Conservation (phyloP, 2,329 filamentous ascomycete species). For the Colletotrichum aenigma region DNA sequence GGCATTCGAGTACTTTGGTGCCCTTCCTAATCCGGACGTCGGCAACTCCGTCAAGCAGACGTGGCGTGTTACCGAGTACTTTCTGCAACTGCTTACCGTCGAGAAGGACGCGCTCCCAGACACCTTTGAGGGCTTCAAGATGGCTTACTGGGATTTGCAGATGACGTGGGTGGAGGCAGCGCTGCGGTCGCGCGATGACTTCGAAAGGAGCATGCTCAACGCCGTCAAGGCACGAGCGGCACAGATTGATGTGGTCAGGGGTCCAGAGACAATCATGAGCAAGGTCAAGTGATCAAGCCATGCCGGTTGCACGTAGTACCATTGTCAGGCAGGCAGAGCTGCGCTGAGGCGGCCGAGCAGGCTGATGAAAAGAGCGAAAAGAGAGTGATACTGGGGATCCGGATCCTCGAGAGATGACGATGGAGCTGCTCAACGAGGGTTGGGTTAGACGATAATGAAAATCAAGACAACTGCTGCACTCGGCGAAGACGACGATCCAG, state of each 20-base stretch:
- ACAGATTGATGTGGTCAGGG: constrained; percentile 79
- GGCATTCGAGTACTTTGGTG: constrained; percentile 87
- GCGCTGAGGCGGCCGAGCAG: neutral
- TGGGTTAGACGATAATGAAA: neutral
- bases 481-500: neutral
- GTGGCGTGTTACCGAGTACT: constrained; percentile 88
- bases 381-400: neutral
- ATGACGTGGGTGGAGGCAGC: constrained; percentile 96
- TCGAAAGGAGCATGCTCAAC: constrained; percentile 88
- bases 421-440: neutral
- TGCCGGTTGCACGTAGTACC: neutral
- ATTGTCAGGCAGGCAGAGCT: neutral
- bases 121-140: constrained; percentile 84
- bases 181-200: constrained; percentile 85
- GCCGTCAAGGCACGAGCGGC: constrained; percentile 88
- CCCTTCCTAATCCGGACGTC: constrained; percentile 73
- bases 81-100: constrained; percentile 78
- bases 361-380: neutral
- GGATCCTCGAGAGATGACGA: neutral
- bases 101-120: constrained; percentile 76
- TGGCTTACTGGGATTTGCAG: constrained; percentile 89
- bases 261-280: constrained; percentile 91
- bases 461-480: neutral
- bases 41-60: constrained; percentile 80
- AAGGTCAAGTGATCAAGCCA: constrained; percentile 72